Conservation (phyloP, 75 land plant species). For the Selaginella moellendorffii region DNA sequence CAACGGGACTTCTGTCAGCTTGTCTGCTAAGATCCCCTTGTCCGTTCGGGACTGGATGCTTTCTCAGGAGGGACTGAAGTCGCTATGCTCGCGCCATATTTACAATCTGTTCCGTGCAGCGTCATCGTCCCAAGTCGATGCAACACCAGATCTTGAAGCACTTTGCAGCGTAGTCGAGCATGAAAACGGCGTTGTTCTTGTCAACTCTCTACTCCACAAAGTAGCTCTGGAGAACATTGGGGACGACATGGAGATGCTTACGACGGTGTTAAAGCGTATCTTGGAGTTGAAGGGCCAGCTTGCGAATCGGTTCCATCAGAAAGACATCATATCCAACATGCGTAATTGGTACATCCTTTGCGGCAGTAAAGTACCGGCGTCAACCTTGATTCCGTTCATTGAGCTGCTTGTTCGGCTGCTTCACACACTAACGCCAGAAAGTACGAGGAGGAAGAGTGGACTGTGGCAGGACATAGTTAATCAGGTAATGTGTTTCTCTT, state of each 20-base stretch:
- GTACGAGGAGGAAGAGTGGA: neutral
- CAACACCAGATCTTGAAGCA: too few relatives aligned
- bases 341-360: conserved; percentile 11
- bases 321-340: conserved; percentile 30
- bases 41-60: conserved; percentile 23
- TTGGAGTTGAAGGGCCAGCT: conserved; percentile 28
- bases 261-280: conserved; percentile 23
- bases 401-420: conserved; percentile 17
- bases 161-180: neutral
- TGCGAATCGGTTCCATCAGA: conserved; percentile 37
- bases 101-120: conserved; percentile 29
- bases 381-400: conserved; percentile 9
- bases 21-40: conserved; percentile 32
- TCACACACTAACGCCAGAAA: conserved; percentile 1
- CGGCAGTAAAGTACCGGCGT: conserved; percentile 8
- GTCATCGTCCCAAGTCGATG: neutral
- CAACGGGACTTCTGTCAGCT: conserved; percentile 23
- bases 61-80: conserved; percentile 11
- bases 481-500: neutral
- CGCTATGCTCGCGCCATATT: conserved; percentile 2
- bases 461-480: neutral
- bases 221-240: conserved; percentile 20
- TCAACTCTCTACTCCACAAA: neutral
- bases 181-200: neutral
- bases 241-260: conserved; percentile 33